Evolutionary conservation across 2,329 filamentous ascomycete species (phyloP).

Genomic region (Coniochaeta sp.): DNA sequence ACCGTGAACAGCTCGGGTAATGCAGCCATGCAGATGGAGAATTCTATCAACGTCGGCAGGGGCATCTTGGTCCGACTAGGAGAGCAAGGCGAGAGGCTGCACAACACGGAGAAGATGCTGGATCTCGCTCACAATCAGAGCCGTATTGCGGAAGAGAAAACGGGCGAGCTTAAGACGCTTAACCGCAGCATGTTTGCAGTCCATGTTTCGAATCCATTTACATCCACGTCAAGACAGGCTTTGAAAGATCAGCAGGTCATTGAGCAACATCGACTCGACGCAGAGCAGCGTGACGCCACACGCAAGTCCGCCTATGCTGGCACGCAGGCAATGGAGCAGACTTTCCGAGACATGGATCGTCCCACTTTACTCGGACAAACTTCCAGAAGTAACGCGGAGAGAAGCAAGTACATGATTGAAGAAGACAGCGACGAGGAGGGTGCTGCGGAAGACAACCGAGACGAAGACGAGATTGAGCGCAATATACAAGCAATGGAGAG

Average conservation of each 20-base stretch:
- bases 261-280: slow-evolving; percentile 59
- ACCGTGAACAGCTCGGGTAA: slow-evolving; percentile 61
- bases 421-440: too few species aligned
- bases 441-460: too few species aligned
- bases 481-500: too few species aligned
- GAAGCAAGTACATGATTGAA: too few species aligned
- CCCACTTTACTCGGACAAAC: too few species aligned
- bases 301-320: slow-evolving; percentile 38
- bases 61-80: slow-evolving; percentile 67
- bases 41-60: slow-evolving; percentile 63
- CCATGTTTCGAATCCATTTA: slow-evolving; percentile 72
- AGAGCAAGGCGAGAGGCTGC: slow-evolving; percentile 70
- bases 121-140: slow-evolving; percentile 73
- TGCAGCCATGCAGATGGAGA: slow-evolving; percentile 57
- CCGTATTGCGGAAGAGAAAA: slow-evolving; percentile 68
- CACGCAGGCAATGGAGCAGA: slow-evolving; percentile 25
- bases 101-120: slow-evolving; percentile 77
- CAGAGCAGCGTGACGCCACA: slow-evolving; percentile 57
- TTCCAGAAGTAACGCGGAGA: too few species aligned
- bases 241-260: slow-evolving; percentile 62
- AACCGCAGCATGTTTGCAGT: slow-evolving; percentile 90
- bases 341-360: slow-evolving; percentile 20
- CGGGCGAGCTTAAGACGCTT: slow-evolving; percentile 73
- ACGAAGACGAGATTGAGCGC: too few species aligned
- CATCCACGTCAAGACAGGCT: slow-evolving; percentile 54